Evolutionary conservation across 495 filamentous ascomycete genomes (phyloP), one percentile per base, ranked within the genome.

Genomic region (Trichocladium uniseriatum): DNA sequence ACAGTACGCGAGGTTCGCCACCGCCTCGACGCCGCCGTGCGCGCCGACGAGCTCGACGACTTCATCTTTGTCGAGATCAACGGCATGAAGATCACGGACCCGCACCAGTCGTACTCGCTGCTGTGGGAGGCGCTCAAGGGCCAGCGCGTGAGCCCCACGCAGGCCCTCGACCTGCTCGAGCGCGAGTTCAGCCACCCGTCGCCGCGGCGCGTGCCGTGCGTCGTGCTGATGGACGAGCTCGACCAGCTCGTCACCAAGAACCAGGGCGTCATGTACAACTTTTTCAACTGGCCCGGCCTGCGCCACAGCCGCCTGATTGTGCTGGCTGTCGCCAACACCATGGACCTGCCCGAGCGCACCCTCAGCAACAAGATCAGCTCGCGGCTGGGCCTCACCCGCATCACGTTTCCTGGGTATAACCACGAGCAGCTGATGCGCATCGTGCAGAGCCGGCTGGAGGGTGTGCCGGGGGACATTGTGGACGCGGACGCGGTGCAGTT

Each of bases 11-110:
- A 97, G 67, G 92, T 96, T 3, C 83, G 97, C 7, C 81, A 85
- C 15, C 86, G 89, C 64, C 77, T 99, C 9, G 89, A 96, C 51
- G 78, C 77, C 5, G 82, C 89, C 1, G 92, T 97, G 5, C 74
- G 77, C 27, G 79, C 81, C 10, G 94, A 99, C 62, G 90, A 97
- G 67, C 79, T 99, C 44, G 94, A 97, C 57, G 94, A 99, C 64
- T 99, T 99, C 63, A 94, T 95, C 55, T 99, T 97, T 54, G 90
- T 97, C 53, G 94, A 99, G 66, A 97, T 99, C 68, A 99, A 99
- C 67, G 94, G 94, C 43, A 97, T 99, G 94, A 97, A 96, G 73
- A 86, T 97, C 57, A 92, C 94, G 0, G 94, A 99, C 64, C 92
- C 94, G 0, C 89, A 97, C 62, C 94, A 99, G 63, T 86, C 91